Conservation (phyloP, 192 early-diverging fungal species). For the Nowakowskiella sp. region DNA sequence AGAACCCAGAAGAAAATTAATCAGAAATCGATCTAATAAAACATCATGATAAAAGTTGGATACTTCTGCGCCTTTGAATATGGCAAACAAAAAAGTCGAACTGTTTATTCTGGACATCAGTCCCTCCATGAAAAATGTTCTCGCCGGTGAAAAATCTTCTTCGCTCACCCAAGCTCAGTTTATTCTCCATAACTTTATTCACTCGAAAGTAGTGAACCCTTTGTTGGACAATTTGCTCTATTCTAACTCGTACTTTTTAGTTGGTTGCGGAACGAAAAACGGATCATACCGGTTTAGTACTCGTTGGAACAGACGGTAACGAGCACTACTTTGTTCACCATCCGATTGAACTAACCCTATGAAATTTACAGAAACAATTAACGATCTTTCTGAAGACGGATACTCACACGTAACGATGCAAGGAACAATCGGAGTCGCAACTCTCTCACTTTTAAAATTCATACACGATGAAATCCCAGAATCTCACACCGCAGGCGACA, state of each 20-base stretch:
- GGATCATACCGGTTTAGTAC: conserved; percentile 49
- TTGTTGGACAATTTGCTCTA: background rate
- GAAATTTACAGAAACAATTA: conserved; percentile 39
- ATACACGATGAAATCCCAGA: conserved; percentile 30
- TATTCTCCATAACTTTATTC: conserved; percentile 22
- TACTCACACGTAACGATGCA: conserved; percentile 35
- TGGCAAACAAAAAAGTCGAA: conserved; percentile 43
- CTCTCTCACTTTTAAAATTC: conserved; percentile 39
- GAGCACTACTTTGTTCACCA: background rate
- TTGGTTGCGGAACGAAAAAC: conserved; percentile 57
- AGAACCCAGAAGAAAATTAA: too few species aligned
- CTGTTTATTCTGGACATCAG: conserved; percentile 43
- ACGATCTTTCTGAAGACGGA: conserved; percentile 36
- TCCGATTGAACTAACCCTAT: background rate
- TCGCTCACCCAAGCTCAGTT: conserved; percentile 10
- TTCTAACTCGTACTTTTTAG: conserved; percentile 20
- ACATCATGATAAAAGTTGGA: too few species aligned
- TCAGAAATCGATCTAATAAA: too few species aligned
- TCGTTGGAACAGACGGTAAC: conserved; percentile 51
- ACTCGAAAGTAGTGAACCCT: conserved; percentile 23
- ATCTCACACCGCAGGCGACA: conserved; percentile 41
- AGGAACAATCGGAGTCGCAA: conserved; percentile 25
- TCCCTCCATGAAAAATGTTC: conserved; percentile 25
- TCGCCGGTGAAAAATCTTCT: background rate
- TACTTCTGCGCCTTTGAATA: too few species aligned